Evolutionary conservation across 306 rosid species (phyloP), one percentile per base, ranked within the genome.

Genomic region (Vicia villosa): DNA sequence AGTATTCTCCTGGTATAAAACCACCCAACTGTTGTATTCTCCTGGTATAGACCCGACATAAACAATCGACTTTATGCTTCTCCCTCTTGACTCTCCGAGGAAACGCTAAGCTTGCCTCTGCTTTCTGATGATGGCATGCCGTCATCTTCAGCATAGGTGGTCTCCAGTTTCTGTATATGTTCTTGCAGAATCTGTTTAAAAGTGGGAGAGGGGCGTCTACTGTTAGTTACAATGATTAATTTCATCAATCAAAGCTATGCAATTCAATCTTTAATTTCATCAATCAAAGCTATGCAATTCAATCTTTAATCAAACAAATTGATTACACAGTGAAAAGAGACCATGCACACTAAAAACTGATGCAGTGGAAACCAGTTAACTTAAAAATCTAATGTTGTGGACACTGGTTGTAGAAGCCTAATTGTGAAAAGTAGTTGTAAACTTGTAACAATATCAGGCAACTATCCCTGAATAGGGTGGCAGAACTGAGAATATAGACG

Each of bases 121-220:
- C 66, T 72, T 80, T 78, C 90, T 47, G 71, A 54, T 36, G 79
- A 42, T 14, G 87, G 43, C 43, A 75, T 5, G 28, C 84, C 50
- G 2, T 65, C 70, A 47, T 74, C 79, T 15, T 78, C 78, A 1
- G 62, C 74, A 56, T 68, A 74, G 13, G 73, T 78, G 51, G 71
- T 82, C 80, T 80, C 87, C 56, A 94, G 80, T 70, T 57, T 82
- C 76, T 73, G 85, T 51, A 86, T 81, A 74, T 91, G 91, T 65
- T 80, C 81, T 80, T 89, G 88, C 72, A 88, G 79, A 54, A 66
- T 67, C 99, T 88, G 85, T 73, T 28, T 3, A 19, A 15, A 61
- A 42, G 57, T 8, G 5, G 3, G 30, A 3, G 0, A 16, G 14
- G 3, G 9, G 47, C 3, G 11, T 41, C 15, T 34, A 13, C 22